Evolutionary conservation across 2,329 filamentous ascomycete species (phyloP), one percentile per base, ranked within the genome.

Genomic region (Ceratocystis diversiconidia): DNA sequence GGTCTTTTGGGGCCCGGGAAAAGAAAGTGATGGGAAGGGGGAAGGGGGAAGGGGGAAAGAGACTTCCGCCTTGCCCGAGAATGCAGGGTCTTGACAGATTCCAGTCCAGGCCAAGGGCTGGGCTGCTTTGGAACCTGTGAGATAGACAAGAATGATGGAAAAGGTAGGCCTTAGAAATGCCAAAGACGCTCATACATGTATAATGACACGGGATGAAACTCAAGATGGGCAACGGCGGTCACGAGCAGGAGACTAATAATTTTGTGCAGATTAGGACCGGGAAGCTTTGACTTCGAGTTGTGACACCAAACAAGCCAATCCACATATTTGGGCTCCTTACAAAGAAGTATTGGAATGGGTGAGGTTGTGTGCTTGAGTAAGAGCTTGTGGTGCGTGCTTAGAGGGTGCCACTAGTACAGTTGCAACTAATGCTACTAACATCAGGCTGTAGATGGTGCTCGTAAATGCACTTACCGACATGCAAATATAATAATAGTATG

Each of bases 41-140:
- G 30, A 17, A 17, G 52, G n/a, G n/a, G n/a, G n/a, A 25, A 25
- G 55, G 55, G n/a, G 55, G 17, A 15, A 30, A 10, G 17, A 62
- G 41, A 48, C 61, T 62, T 46, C 61, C 61, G 61, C 61, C 41
- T 46, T n/a, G 43, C 22, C 61, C 61, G 61, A 62, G 43, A 62
- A 46, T 19, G 41, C 43, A 30, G 30, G 43, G 61, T 3, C 17
- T 62, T 46, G 43, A 50, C 43, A 50, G 61, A 59, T 59, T 59
- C 55, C 25, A 59, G 28, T 22, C 17, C 15, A 19, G 36, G 36
- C 36, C 10, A 36, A 36, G 28, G 15, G 55, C 32, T 57, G 50
- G 5, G n/a, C 19, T 48, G 46, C 28, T 19, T 7, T 59, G 55
- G 28, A 36, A 59, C 32, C 10, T 32, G 52, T 36, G 52, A 30